Percentiles rank a stretch among this genome's conserved stretches.
phyloP scores from a whole-genome alignment of 768 basidiomycete species.

The Tylopilus subfusipes region DNA sequence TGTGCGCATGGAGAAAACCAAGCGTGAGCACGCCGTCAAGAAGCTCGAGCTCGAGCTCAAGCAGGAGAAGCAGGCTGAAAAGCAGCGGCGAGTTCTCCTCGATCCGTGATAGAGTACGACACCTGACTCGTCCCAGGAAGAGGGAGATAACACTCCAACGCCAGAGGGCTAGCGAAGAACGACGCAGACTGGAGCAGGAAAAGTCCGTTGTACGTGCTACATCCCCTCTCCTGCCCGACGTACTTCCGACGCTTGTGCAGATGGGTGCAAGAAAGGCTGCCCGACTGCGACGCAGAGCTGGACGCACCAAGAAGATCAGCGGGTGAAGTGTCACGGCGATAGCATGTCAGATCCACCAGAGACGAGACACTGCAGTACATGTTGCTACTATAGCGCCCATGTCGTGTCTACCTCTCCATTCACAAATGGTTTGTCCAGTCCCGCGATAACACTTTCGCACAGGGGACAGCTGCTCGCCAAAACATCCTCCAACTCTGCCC shows the following conservation, averaged over 20 bases:
- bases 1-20: slow-evolving; percentile 65
- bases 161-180: slow-evolving; percentile 71
- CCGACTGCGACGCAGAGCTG: slow-evolving; percentile 65
- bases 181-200: slow-evolving; percentile 48
- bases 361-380: too few relatives aligned
- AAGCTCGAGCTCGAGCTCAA: slow-evolving; percentile 70
- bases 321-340: too few relatives aligned
- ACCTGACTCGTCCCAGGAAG: slow-evolving; percentile 41
- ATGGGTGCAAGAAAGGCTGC: slow-evolving; percentile 81
- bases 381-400: slow-evolving; percentile 77
- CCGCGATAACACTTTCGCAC: slow-evolving; percentile 85
- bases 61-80: slow-evolving; percentile 71
- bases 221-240: not conserved
- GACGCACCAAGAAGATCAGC: slow-evolving; percentile 77
- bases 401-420: slow-evolving; percentile 74
- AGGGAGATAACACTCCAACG: slow-evolving; percentile 67
- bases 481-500: slow-evolving; percentile 84
- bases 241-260: slow-evolving; percentile 34
- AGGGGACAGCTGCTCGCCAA: slow-evolving; percentile 88
- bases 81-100: slow-evolving; percentile 44
- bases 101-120: not conserved
- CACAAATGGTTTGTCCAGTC: slow-evolving; percentile 85
- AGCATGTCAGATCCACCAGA: not conserved
- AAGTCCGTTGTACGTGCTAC: slow-evolving; percentile 23
- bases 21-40: slow-evolving; percentile 65